These are phyloP conservation scores for Coemansia sp. DNA, from an alignment of 192 early-diverging fungal species.

Conservation along the genomic window DNA sequence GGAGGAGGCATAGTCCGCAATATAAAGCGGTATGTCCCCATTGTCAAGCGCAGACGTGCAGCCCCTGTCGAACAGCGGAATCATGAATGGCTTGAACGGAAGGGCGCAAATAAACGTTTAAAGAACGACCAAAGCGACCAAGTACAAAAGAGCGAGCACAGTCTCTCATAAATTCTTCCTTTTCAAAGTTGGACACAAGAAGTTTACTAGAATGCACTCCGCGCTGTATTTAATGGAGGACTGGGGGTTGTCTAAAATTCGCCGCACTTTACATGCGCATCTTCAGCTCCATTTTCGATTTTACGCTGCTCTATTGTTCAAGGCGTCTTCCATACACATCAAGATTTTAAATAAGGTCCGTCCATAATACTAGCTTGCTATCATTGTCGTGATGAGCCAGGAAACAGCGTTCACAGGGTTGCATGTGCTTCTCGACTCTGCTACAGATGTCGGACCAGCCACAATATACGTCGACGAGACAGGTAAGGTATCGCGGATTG, in stretches of 20 bases:
- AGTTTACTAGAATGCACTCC: no score
- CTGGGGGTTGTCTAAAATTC: conserved; percentile 2
- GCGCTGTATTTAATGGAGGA: neutral
- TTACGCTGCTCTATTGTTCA: neutral
- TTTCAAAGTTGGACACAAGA: neutral
- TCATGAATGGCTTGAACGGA: conserved; percentile 46
- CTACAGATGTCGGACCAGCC: conserved; percentile 51
- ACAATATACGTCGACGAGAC: conserved; percentile 58
- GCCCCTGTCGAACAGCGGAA: conserved; percentile 45
- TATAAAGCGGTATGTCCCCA: conserved; percentile 37
- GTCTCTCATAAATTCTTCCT: neutral
- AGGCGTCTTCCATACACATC: neutral
- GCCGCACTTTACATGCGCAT: conserved; percentile 1
- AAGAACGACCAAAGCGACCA: neutral
- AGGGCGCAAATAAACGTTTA: conserved; percentile 21
- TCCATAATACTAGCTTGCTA: neutral
- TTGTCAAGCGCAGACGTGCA: conserved; percentile 36
- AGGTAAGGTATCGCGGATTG: conserved; percentile 59
- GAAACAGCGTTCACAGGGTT: conserved; percentile 41
- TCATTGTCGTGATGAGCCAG: conserved; percentile 25
- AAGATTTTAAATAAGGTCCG: neutral
- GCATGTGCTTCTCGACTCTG: conserved; percentile 52
- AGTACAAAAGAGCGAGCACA: neutral
- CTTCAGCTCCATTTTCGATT: neutral
- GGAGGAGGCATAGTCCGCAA: conserved; percentile 35